A percentile compares a stretch with the other conserved stretches of the same genome.
Evolutionary conservation across 495 filamentous ascomycete genomes (phyloP).

Genomic region (Usnea hakonensis): DNA sequence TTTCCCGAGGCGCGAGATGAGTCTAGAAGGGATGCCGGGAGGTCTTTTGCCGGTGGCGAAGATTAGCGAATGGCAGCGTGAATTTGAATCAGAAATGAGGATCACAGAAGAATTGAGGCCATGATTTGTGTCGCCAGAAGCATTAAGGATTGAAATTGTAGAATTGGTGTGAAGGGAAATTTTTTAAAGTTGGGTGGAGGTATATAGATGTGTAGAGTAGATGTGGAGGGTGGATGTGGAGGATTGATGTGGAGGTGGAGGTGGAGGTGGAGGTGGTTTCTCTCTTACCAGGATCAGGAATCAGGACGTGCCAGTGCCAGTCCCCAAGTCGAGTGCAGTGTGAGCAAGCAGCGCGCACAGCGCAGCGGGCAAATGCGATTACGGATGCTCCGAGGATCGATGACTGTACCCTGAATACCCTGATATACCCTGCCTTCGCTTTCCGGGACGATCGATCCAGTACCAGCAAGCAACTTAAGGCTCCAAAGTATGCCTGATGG

Average conservation of each 20-base stretch:
- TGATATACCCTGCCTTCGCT: too few relatives aligned
- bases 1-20: background rate
- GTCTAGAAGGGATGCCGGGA: background rate
- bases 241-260: background rate
- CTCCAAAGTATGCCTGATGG: too few relatives aligned
- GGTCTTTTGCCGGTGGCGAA: background rate
- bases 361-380: background rate
- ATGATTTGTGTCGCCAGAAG: too few relatives aligned
- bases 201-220: background rate
- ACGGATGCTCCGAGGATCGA: constrained; percentile 3
- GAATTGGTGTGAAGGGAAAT: background rate
- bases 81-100: background rate
- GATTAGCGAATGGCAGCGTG: background rate
- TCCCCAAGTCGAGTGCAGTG: too few relatives aligned
- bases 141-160: too few relatives aligned
- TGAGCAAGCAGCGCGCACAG: background rate
- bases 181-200: background rate
- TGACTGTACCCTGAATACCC: background rate
- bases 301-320: too few relatives aligned
- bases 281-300: constrained; percentile 8
- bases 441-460: background rate
- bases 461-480: too few relatives aligned
- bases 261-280: constrained; percentile 7
- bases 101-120: background rate
- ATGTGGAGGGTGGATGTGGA: background rate